phyloP scores from a whole-genome alignment of 1,284 basidiomycete species.

The Ganoderma leucocontextum region DNA sequence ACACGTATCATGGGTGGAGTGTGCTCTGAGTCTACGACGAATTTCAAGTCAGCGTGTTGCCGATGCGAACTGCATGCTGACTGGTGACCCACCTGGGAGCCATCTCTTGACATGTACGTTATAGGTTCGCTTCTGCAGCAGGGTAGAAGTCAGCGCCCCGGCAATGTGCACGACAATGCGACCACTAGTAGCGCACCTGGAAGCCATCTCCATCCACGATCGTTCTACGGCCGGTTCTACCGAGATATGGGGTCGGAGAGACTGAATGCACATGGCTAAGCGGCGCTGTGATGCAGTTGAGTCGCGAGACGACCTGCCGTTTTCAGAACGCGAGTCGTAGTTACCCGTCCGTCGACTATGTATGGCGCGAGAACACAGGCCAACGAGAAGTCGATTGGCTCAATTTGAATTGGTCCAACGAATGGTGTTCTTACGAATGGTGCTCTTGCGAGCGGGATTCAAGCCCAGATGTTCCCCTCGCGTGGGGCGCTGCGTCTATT shows the following conservation, averaged over 20 bases:
- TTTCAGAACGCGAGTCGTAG: background rate
- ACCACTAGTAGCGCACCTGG: background rate
- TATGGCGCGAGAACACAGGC: background rate
- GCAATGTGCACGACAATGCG: background rate
- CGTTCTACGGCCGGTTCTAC: background rate
- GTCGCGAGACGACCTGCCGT: background rate
- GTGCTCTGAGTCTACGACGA: background rate
- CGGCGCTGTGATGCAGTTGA: slow-evolving; percentile 6
- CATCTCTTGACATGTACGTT: background rate
- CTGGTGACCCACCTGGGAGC: background rate
- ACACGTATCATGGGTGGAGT: background rate
- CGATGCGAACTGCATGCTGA: background rate
- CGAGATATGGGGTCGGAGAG: background rate
- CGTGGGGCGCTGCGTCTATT: background rate
- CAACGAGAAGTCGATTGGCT: background rate
- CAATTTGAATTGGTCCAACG: background rate
- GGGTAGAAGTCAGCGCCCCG: background rate
- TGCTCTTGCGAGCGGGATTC: background rate
- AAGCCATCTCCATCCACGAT: background rate
- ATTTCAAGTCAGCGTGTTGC: background rate
- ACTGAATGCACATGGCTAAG: background rate
- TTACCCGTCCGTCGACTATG: background rate
- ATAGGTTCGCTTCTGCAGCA: background rate
- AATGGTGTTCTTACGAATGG: background rate
- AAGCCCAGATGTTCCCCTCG: background rate